Percentiles rank a stretch among this genome's conserved stretches.
Evolutionary conservation across 306 rosid species (phyloP).

Genomic region (Ziziphus jujuba): DNA sequence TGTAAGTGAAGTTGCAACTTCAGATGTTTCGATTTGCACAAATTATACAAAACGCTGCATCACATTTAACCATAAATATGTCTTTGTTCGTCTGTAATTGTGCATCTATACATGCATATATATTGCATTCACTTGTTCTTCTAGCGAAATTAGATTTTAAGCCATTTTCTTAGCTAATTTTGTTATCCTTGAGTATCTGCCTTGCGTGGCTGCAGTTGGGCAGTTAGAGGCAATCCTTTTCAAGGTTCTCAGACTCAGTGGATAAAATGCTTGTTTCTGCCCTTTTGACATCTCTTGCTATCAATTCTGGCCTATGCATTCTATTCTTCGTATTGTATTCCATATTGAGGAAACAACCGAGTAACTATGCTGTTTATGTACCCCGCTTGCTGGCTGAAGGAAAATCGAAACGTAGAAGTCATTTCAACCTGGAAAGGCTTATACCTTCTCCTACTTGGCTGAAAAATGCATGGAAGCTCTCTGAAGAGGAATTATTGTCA

Average conservation of each 20-base stretch:
- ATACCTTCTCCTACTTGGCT: slow-evolving; percentile 86
- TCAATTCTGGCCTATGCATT: slow-evolving; percentile 74
- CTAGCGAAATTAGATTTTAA: no score
- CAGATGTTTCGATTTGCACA: no score
- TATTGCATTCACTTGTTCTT: no score
- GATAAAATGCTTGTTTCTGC: slow-evolving; percentile 79
- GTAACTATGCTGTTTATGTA: slow-evolving; percentile 62
- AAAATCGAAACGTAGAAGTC: slow-evolving; percentile 40
- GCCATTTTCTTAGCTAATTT: not conserved
- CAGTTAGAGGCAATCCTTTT: not conserved
- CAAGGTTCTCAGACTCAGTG: not conserved
- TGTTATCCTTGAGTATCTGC: not conserved
- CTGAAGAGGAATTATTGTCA: slow-evolving; percentile 76
- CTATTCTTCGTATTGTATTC: slow-evolving; percentile 77
- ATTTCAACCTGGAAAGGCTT: slow-evolving; percentile 71
- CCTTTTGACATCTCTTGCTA: slow-evolving; percentile 78
- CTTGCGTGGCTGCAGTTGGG: not conserved
- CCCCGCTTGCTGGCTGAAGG: slow-evolving; percentile 77
- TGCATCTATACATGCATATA: no score
- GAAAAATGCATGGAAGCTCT: slow-evolving; percentile 66
- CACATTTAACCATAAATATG: no score
- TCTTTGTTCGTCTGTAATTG: no score
- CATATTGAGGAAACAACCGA: slow-evolving; percentile 72
- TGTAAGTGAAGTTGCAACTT: no score
- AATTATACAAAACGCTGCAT: no score